A percentile compares a stretch with the other conserved stretches of the same genome.
Evolutionary conservation across 176 grass and related monocot species (phyloP).

Genomic region (Alloteropsis semialata): DNA sequence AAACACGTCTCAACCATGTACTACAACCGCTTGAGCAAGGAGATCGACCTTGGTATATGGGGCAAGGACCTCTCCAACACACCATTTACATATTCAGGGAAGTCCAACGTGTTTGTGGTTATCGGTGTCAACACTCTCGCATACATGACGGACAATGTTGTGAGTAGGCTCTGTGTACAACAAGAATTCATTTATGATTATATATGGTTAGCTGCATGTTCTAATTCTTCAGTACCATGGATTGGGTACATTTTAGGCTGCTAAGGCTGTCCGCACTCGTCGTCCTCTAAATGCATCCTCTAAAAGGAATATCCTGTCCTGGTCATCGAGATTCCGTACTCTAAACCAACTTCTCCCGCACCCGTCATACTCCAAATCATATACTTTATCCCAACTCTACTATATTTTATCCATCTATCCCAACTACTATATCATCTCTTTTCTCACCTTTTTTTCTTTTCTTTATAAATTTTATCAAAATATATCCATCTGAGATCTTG

Average conservation of each 20-base stretch:
- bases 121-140: constrained; percentile 18
- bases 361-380: too few species aligned
- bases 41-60: rapidly evolving
- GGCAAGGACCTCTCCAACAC: not conserved
- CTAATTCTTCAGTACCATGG: not conserved
- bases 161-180: not conserved
- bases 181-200: not conserved
- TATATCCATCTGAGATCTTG: too few species aligned
- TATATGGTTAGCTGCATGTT: not conserved
- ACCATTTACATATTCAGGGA: not conserved
- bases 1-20: not conserved
- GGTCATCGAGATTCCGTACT: too few species aligned
- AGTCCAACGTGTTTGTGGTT: not conserved
- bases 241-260: not conserved
- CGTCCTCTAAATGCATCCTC: too few species aligned
- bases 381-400: too few species aligned
- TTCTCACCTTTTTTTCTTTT: too few species aligned
- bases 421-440: too few species aligned
- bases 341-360: too few species aligned
- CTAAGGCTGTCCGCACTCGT: too few species aligned
- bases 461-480: too few species aligned
- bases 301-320: too few species aligned
- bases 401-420: too few species aligned
- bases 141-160: not conserved
- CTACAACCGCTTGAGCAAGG: not conserved